These are phyloP conservation scores for Aspergillus ibericus DNA, from an alignment of 2,329 filamentous ascomycete genomes.

Conservation along the genomic window DNA sequence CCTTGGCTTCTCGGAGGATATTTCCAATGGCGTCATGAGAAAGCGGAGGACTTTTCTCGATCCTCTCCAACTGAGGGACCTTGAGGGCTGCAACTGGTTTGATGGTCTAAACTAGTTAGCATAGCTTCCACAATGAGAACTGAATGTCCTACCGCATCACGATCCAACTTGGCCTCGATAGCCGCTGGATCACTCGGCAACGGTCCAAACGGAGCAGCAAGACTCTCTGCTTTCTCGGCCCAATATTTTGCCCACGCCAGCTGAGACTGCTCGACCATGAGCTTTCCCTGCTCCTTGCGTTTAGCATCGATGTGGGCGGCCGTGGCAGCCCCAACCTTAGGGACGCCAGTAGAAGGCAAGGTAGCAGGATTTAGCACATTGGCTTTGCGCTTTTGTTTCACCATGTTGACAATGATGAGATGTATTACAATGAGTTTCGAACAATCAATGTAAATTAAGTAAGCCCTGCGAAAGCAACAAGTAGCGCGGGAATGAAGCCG, in stretches of 20 bases:
- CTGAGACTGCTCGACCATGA: neutral
- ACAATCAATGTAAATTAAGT: too few species aligned
- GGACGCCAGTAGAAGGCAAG: neutral
- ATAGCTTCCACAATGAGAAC: neutral
- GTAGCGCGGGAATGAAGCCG: too few species aligned
- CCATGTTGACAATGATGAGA: neutral
- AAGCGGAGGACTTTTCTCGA: conserved; percentile 8
- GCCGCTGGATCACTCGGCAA: neutral
- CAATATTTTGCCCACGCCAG: conserved; percentile 7
- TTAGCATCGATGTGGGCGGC: neutral
- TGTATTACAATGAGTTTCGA: too few species aligned
- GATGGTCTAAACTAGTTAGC: neutral
- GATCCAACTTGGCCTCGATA: neutral
- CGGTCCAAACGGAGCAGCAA: conserved; percentile 7
- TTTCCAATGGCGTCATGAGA: conserved; percentile 17
- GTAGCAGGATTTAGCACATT: too few species aligned
- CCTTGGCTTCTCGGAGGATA: conserved; percentile 20
- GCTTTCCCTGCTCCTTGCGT: neutral
- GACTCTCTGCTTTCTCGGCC: conserved; percentile 8
- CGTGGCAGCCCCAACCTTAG: neutral
- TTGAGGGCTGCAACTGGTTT: neutral
- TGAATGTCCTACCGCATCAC: conserved; percentile 2
- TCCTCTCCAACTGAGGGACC: conserved; percentile 4
- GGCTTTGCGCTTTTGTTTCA: neutral
- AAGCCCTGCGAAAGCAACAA: too few species aligned